These are phyloP conservation scores for Candida wancherniae DNA, from an alignment of 805 yeast species.

Conservation along the genomic window DNA sequence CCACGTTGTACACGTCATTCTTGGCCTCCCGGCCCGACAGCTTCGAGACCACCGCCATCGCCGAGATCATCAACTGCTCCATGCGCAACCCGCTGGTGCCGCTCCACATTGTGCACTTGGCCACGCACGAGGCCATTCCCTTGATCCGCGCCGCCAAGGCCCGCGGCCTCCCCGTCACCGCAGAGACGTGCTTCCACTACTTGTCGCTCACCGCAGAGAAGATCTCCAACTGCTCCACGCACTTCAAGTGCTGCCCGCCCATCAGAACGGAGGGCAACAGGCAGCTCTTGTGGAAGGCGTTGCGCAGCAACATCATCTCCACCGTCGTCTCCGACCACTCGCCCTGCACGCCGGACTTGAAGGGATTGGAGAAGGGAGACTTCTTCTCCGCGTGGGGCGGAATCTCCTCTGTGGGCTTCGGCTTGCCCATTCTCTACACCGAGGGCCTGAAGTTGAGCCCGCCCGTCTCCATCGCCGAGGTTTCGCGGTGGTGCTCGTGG, in stretches of 20 bases:
- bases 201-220: slow-evolving; percentile 71
- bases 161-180: slow-evolving; percentile 59
- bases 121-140: slow-evolving; percentile 81
- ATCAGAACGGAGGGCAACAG: slow-evolving; percentile 75
- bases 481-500: slow-evolving; percentile 72
- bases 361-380: slow-evolving; percentile 77
- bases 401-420: slow-evolving; percentile 87
- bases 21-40: slow-evolving; percentile 83
- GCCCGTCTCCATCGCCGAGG: slow-evolving; percentile 53
- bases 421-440: slow-evolving; percentile 76
- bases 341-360: slow-evolving; percentile 90
- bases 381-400: slow-evolving; percentile 97
- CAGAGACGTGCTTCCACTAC: slow-evolving; percentile 94
- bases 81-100: slow-evolving; percentile 54
- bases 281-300: slow-evolving; percentile 70
- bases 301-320: slow-evolving; percentile 58
- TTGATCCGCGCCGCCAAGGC: slow-evolving; percentile 60
- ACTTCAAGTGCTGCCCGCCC: slow-evolving; percentile 94
- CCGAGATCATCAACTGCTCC: slow-evolving; percentile 62
- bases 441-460: slow-evolving; percentile 55
- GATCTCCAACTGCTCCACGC: slow-evolving; percentile 73
- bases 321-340: slow-evolving; percentile 95
- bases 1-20: slow-evolving; percentile 65
- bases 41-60: slow-evolving; percentile 81
- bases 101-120: slow-evolving; percentile 86